These are phyloP conservation scores for Maudiozyma serrabonitensis DNA, from an alignment of 805 yeast genomes.

Conservation along the genomic window DNA sequence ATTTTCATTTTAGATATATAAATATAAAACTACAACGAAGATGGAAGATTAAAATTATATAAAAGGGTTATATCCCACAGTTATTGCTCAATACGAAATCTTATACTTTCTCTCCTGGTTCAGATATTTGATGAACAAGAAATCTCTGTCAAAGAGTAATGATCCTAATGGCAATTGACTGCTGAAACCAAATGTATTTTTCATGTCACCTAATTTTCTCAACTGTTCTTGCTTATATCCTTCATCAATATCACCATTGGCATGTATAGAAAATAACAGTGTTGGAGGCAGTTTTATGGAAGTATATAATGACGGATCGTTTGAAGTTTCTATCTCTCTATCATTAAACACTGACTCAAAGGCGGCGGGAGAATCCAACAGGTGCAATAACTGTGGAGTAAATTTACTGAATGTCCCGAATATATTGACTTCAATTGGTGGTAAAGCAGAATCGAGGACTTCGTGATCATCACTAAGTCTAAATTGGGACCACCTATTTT, in stretches of 20 bases:
- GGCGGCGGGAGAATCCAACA: background rate
- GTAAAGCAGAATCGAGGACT: background rate
- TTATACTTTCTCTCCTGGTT: background rate
- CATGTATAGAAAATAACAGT: background rate
- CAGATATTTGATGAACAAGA: slow-evolving; percentile 31
- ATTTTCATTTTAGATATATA: background rate
- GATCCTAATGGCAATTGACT: slow-evolving; percentile 42
- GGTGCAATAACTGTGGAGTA: background rate
- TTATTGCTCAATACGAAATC: background rate
- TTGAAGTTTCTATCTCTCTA: background rate
- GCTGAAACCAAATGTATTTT: slow-evolving; percentile 18
- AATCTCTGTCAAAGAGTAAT: slow-evolving; percentile 43
- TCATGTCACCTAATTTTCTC: background rate
- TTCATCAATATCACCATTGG: background rate
- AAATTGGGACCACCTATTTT: background rate
- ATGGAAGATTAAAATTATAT: background rate
- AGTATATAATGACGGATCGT: background rate
- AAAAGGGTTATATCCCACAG: too few species aligned
- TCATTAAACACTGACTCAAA: background rate
- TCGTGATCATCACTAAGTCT: background rate
- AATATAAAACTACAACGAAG: background rate
- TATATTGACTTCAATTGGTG: background rate
- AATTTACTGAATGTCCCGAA: background rate
- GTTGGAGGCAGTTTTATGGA: background rate
- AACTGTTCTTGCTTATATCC: background rate